These are phyloP conservation scores for Leccinum insigne DNA, from an alignment of 1,284 basidiomycete genomes.

Conservation along the genomic window DNA sequence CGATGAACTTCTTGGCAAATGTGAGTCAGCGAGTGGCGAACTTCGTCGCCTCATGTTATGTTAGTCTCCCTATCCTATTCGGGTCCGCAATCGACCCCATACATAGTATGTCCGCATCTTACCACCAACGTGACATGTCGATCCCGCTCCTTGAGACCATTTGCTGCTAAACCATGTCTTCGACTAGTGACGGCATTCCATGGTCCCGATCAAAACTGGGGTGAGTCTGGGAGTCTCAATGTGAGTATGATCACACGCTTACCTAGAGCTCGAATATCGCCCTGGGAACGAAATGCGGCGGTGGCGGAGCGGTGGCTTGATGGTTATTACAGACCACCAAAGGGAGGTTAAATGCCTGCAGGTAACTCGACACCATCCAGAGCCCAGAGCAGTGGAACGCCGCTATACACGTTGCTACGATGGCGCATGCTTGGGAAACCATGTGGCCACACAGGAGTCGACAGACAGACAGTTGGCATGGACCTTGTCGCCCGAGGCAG, in stretches of 20 bases:
- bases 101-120: conserved; percentile 17
- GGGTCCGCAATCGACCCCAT: conserved; percentile 16
- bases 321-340: conserved; percentile 9
- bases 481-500: conserved; percentile 1
- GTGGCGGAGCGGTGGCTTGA: conserved; percentile 29
- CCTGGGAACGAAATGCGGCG: conserved; percentile 3
- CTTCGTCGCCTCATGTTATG: conserved; percentile 14
- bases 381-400: conserved; percentile 19
- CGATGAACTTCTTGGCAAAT: conserved; percentile 9
- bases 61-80: conserved; percentile 13
- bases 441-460: conserved; percentile 16
- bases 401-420: conserved; percentile 8
- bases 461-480: background rate
- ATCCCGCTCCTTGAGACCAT: conserved; percentile 16
- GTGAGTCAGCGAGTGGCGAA: conserved; percentile 14
- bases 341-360: conserved; percentile 8
- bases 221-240: background rate
- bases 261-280: background rate
- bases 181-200: conserved; percentile 18
- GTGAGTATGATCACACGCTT: conserved; percentile 12
- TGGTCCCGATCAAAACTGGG: conserved; percentile 16
- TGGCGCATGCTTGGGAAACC: conserved; percentile 9
- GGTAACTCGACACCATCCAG: conserved; percentile 14
- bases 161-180: conserved; percentile 8
- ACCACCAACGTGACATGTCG: conserved; percentile 22